phyloP scores from a whole-genome alignment of 192 early-diverging fungal genomes.

The Rhizophagus sp. region DNA sequence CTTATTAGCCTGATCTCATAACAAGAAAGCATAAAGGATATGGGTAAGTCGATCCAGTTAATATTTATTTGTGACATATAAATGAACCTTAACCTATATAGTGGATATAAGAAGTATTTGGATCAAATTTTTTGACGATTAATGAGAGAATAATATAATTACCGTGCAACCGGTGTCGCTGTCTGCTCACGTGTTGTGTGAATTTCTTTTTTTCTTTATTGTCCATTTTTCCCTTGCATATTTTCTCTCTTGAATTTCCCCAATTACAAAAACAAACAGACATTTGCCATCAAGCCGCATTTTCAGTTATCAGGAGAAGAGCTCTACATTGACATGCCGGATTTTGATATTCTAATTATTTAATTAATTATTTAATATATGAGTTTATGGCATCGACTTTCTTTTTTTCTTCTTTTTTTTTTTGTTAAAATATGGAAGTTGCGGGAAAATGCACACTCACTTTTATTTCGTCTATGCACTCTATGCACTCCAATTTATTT shows the following conservation, averaged over 20 bases:
- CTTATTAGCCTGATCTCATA: constrained; percentile 60
- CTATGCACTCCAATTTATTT: constrained; percentile 32
- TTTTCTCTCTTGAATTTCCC: constrained; percentile 14
- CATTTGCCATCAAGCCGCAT: constrained; percentile 13
- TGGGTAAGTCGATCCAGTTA: constrained; percentile 58
- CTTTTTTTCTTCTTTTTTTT: neutral
- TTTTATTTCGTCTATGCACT: constrained; percentile 34
- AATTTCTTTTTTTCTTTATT: constrained; percentile 6
- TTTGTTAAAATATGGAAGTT: constrained; percentile 16
- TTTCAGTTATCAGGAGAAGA: constrained; percentile 16
- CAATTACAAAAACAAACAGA: neutral
- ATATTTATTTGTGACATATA: neutral
- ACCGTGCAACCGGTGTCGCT: neutral
- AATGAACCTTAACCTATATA: neutral
- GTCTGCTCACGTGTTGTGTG: constrained; percentile 12
- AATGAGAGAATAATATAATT: neutral
- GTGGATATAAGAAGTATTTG: neutral
- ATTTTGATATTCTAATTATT: neutral
- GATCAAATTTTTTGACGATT: neutral
- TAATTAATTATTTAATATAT: neutral
- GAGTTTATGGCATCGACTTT: neutral
- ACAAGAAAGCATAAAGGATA: constrained; percentile 76
- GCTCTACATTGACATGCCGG: neutral
- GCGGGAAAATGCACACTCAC: constrained; percentile 29
- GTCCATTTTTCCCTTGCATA: constrained; percentile 4